Evolutionary conservation across 2,329 filamentous ascomycete genomes (phyloP).

Genomic region (Didymella arachidicola): DNA sequence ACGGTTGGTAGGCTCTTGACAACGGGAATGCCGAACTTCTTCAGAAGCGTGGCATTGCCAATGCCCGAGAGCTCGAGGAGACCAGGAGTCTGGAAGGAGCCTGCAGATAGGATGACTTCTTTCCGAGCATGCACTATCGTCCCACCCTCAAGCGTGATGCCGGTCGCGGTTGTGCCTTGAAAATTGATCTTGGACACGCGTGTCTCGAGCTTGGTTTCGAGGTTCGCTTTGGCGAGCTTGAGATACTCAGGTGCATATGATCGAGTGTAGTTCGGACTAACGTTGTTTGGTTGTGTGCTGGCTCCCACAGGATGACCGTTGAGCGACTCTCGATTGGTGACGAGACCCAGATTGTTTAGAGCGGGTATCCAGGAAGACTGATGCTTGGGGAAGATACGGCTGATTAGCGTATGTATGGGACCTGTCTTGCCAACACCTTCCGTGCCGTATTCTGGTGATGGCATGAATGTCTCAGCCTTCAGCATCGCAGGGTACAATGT

Average conservation of each 20-base stretch:
- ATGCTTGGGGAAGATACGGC: slow-evolving; percentile 55
- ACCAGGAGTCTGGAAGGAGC: slow-evolving; percentile 37
- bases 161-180: slow-evolving; percentile 35
- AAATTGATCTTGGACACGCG: slow-evolving; percentile 53
- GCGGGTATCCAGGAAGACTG: slow-evolving; percentile 57
- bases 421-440: slow-evolving; percentile 43
- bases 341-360: slow-evolving; percentile 56
- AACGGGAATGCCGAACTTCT: slow-evolving; percentile 29
- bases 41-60: slow-evolving; percentile 28
- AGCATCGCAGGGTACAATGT: slow-evolving; percentile 45
- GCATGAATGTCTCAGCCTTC: slow-evolving; percentile 43
- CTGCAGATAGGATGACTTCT: slow-evolving; percentile 42
- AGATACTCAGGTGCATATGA: slow-evolving; percentile 60
- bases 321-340: slow-evolving; percentile 56
- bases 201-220: slow-evolving; percentile 51
- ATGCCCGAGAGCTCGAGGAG: slow-evolving; percentile 40
- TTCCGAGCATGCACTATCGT: slow-evolving; percentile 39
- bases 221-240: slow-evolving; percentile 53
- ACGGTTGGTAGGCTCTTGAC: slow-evolving; percentile 32
- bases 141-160: slow-evolving; percentile 45
- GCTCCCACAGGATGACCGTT: slow-evolving; percentile 61
- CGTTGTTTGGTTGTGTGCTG: slow-evolving; percentile 59
- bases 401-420: slow-evolving; percentile 50
- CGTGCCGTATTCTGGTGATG: slow-evolving; percentile 35
- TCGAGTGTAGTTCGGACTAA: slow-evolving; percentile 58